Conservation (phyloP, 192 early-diverging fungal species). For the Umbelopsis isabellina region DNA sequence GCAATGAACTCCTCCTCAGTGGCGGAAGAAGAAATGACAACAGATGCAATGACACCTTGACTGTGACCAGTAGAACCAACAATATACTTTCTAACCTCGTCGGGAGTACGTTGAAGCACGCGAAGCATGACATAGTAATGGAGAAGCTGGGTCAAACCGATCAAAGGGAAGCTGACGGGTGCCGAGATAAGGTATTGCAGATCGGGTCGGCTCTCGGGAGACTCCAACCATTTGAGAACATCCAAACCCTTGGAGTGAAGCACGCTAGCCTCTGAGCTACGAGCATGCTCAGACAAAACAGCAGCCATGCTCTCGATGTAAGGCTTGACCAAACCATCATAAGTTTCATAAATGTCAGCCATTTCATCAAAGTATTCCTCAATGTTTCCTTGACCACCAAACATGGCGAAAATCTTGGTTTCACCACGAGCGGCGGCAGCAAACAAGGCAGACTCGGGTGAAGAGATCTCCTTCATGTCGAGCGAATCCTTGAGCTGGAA, state of each 20-base stretch:
- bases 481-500: slow-evolving; percentile 58
- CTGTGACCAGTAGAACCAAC: slow-evolving; percentile 84
- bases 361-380: slow-evolving; percentile 95
- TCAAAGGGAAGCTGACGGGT: slow-evolving; percentile 82
- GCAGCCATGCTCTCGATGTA: slow-evolving; percentile 79
- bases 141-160: slow-evolving; percentile 89
- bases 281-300: slow-evolving; percentile 63
- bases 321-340: slow-evolving; percentile 73
- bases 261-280: slow-evolving; percentile 62
- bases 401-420: slow-evolving; percentile 80
- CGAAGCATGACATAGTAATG: slow-evolving; percentile 87
- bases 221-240: slow-evolving; percentile 83
- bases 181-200: slow-evolving; percentile 79
- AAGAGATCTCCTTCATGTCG: slow-evolving; percentile 32
- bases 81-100: slow-evolving; percentile 59
- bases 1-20: slow-evolving; percentile 78
- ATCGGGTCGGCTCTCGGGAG: slow-evolving; percentile 77
- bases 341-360: slow-evolving; percentile 76
- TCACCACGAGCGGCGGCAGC: slow-evolving; percentile 61
- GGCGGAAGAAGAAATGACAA: slow-evolving; percentile 77
- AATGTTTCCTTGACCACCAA: slow-evolving; percentile 96
- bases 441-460: slow-evolving; percentile 67
- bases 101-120: slow-evolving; percentile 63
- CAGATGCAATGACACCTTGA: slow-evolving; percentile 87
- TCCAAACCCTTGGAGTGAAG: slow-evolving; percentile 81